These are phyloP conservation scores for Talaromyces sp. DNA, from an alignment of 2,329 filamentous ascomycete species.

Conservation along the genomic window DNA sequence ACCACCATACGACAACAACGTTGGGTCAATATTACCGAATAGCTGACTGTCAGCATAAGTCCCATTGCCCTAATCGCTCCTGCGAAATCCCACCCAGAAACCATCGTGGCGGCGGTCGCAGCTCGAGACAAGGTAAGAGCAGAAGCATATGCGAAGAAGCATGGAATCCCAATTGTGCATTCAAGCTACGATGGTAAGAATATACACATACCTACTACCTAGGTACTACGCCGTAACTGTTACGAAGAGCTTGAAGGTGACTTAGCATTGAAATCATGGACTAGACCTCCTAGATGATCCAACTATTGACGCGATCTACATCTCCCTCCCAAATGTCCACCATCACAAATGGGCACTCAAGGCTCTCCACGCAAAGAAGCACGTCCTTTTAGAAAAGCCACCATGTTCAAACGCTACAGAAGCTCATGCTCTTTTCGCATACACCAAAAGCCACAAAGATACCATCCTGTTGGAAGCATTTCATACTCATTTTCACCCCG, in stretches of 20 bases:
- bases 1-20: no score
- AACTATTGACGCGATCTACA: conserved; percentile 45
- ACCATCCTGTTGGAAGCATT: conserved; percentile 59
- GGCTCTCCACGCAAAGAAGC: conserved; percentile 54
- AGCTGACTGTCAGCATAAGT: conserved; percentile 9
- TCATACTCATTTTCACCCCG: conserved; percentile 56
- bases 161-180: conserved; percentile 55
- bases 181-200: conserved; percentile 52
- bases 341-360: conserved; percentile 54
- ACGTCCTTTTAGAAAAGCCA: conserved; percentile 61
- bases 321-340: conserved; percentile 47
- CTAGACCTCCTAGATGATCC: conserved; percentile 36
- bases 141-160: conserved; percentile 53
- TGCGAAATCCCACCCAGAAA: conserved; percentile 57
- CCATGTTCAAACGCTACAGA: conserved; percentile 51
- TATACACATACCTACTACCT: no score
- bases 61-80: conserved; percentile 42
- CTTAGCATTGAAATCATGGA: no score
- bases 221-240: no score
- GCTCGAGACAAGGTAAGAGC: conserved; percentile 54
- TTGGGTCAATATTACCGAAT: no score
- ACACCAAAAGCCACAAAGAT: conserved; percentile 30
- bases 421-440: conserved; percentile 50
- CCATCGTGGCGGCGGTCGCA: conserved; percentile 57
- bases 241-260: no score